Conservation (phyloP, 208 protist species). For the Trichomonas vaginalis region DNA sequence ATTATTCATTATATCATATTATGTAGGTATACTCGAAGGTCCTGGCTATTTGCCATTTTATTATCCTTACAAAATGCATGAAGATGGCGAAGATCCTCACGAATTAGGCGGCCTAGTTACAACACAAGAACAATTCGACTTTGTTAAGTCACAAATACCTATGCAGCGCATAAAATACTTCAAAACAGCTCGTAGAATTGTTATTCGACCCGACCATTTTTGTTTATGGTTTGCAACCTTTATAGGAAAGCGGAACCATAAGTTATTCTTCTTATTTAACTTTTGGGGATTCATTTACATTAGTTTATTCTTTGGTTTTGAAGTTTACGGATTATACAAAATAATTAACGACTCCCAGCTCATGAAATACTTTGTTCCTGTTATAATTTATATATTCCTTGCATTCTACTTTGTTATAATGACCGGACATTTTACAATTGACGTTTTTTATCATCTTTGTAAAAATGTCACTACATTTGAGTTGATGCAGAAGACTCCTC, state of each 20-base stretch:
- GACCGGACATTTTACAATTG: background rate
- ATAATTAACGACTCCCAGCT: background rate
- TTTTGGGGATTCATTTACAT: background rate
- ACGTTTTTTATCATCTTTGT: background rate
- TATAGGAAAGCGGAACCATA: background rate
- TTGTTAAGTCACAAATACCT: background rate
- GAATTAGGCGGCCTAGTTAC: background rate
- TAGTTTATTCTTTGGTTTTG: background rate
- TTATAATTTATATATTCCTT: background rate
- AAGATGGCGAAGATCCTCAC: background rate
- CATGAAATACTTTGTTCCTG: background rate
- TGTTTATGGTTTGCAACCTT: background rate
- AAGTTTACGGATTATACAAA: background rate
- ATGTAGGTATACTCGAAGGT: background rate
- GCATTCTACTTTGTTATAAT: background rate
- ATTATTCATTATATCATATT: background rate
- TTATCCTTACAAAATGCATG: background rate
- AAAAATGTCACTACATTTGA: background rate
- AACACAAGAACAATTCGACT: background rate
- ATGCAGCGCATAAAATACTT: background rate
- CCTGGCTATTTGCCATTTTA: slow-evolving; percentile 4
- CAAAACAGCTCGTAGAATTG: background rate
- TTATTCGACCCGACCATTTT: background rate
- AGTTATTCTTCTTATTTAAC: background rate
- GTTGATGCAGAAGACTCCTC: background rate